phyloP scores from a whole-genome alignment of 192 early-diverging fungal species.

The Podila horticola region DNA sequence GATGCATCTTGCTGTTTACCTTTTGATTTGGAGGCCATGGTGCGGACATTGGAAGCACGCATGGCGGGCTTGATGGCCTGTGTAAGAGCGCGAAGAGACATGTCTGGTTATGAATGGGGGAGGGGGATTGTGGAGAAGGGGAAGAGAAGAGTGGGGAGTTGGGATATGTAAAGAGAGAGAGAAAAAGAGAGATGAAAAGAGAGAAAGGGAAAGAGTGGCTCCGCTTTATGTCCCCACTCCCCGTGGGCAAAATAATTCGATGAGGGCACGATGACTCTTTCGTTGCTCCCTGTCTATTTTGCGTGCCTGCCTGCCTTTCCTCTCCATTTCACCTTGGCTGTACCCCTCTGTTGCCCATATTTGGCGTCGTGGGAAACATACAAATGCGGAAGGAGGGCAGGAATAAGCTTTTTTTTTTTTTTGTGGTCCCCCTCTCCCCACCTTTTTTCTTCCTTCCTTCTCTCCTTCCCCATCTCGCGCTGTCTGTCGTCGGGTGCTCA shows the following conservation, averaged over 20 bases:
- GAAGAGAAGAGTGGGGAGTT: background rate
- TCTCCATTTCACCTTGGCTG: background rate
- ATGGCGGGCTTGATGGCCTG: conserved; percentile 47
- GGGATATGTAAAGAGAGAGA: conserved; percentile 1
- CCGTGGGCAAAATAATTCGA: background rate
- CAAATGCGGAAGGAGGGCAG: conserved; percentile 18
- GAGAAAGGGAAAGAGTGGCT: conserved; percentile 4
- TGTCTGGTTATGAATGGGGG: conserved; percentile 7
- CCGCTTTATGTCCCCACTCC: background rate
- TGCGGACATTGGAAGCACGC: conserved; percentile 26
- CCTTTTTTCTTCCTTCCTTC: background rate
- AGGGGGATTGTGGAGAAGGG: background rate
- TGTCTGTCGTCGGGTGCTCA: too few relatives aligned
- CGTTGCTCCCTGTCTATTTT: background rate
- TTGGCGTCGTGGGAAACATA: conserved; percentile 10
- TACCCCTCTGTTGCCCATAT: background rate
- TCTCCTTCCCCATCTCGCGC: background rate
- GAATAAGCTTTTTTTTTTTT: conserved; percentile 22
- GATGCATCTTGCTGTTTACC: conserved; percentile 11
- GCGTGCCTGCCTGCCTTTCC: background rate
- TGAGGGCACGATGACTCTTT: conserved; percentile 14
- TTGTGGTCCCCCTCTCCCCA: background rate
- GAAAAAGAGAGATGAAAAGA: background rate
- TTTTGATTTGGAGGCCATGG: conserved; percentile 48
- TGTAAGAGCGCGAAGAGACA: conserved; percentile 48